These are phyloP conservation scores for Trichoderma citrinoviride DNA, from an alignment of 2,329 filamentous ascomycete species.

Conservation along the genomic window DNA sequence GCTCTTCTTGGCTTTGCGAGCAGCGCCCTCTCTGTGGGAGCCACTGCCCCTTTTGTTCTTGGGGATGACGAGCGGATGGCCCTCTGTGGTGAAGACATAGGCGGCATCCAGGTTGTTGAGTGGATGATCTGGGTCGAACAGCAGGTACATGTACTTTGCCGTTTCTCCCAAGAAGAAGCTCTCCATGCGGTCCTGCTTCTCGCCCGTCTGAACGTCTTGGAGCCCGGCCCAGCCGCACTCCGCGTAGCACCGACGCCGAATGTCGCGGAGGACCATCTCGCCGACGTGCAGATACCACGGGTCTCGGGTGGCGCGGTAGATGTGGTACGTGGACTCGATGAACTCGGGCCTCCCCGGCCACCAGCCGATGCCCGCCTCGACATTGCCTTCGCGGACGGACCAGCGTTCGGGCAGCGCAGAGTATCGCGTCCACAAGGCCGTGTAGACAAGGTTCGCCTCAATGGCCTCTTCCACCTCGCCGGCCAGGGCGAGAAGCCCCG, in stretches of 20 bases:
- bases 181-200: conserved; percentile 93
- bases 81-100: conserved; percentile 94
- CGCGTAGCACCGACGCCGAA: conserved; percentile 84
- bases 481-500: conserved; percentile 79
- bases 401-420: conserved; percentile 92
- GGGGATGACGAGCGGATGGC: conserved; percentile 86
- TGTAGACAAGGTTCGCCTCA: conserved; percentile 84
- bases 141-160: conserved; percentile 88
- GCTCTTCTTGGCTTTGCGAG: conserved; percentile 16
- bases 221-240: conserved; percentile 91
- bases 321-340: conserved; percentile 92
- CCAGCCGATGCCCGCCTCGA: conserved; percentile 87
- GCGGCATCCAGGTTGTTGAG: conserved; percentile 82
- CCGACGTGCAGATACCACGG: conserved; percentile 96
- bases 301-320: conserved; percentile 91
- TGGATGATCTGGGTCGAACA: conserved; percentile 83
- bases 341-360: conserved; percentile 96
- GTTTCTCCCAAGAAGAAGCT: conserved; percentile 98
- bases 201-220: conserved; percentile 76
- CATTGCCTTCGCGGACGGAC: conserved; percentile 78
- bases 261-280: conserved; percentile 90
- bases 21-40: not conserved
- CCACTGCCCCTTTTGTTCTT: conserved; percentile 28
- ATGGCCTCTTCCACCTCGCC: conserved; percentile 90
- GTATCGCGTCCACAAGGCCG: conserved; percentile 91